Conservation (phyloP, 345 rosid species). For the Arabidopsis suecica region DNA sequence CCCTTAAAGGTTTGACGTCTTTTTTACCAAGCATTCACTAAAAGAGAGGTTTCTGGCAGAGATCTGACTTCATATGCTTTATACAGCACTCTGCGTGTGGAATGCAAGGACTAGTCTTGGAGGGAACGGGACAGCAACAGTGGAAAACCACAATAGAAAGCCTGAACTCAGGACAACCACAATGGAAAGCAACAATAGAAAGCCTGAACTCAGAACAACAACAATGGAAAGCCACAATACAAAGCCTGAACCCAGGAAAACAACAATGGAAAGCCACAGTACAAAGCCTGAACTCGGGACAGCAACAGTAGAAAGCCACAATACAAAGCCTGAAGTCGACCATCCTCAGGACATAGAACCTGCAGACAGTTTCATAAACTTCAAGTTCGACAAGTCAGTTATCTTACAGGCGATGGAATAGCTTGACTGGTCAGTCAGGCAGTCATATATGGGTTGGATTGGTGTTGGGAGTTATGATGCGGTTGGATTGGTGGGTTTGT, state of each 20-base stretch:
- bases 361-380: constrained; percentile 69
- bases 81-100: constrained; percentile 71
- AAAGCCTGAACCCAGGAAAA: constrained; percentile 42
- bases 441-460: constrained; percentile 11
- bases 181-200: constrained; percentile 33
- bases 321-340: constrained; percentile 48
- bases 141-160: constrained; percentile 33
- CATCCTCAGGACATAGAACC: constrained; percentile 62
- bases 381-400: constrained; percentile 62
- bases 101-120: constrained; percentile 70
- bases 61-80: constrained; percentile 28
- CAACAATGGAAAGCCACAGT: constrained; percentile 37
- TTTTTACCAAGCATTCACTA: constrained; percentile 28
- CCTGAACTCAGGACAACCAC: constrained; percentile 35
- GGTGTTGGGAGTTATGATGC: constrained; percentile 31
- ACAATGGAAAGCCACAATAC: constrained; percentile 17
- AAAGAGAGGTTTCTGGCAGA: constrained; percentile 22
- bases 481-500: constrained; percentile 39
- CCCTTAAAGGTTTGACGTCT: constrained; percentile 59
- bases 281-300: constrained; percentile 44
- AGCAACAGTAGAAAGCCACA: constrained; percentile 36
- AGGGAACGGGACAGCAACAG: constrained; percentile 55
- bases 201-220: constrained; percentile 46
- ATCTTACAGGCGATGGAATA: constrained; percentile 73
- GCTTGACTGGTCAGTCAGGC: constrained; percentile 21